Base-by-base conservation (phyloP, 2,329 filamentous ascomycete species). In the Zasmidium citrigriseum region DNA sequence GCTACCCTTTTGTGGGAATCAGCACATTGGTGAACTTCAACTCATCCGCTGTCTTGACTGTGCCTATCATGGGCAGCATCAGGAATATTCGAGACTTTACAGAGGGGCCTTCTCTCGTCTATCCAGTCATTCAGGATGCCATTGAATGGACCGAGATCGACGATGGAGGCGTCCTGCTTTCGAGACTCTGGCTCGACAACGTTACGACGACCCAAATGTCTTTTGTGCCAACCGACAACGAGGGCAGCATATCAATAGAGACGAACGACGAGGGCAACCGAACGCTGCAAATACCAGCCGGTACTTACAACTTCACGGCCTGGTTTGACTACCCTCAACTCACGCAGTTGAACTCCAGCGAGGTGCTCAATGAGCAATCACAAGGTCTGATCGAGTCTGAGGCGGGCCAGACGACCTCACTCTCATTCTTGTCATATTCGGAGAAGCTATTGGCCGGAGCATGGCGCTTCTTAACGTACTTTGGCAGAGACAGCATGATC, bases 391-490 rank as follows among this genome's bases (percentile, higher is more conserved):
- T 82, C 23, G 60, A 70, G 0, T 70, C 82, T 46, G 72, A 80
- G 25, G 71, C 77, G 0, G 78, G 77, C 41, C 77, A 83, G 54
- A 78, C 80, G 0, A 76, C 76, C 0, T 83, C 84, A 0, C 72
- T 88, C 0, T 83, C 84, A 0, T 88, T 89, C 70, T 73, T 89
- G 3, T 88, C 86, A 0, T 89, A 88, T 62, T 82, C 77, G 0
- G 76, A 84, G 27, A 89, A 88, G 63, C 75, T 89, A 0, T 75
- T 87, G 1, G 86, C 86, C 1, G 86, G 86, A 11, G 84, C 83
- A 3, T 89, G 85, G 86, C 75, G 85, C 1, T 89, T 88, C 64
- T 70, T 89, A 46, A 88, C 86, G 0, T 89, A 88, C 66, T 88
- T 89, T 71, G 86, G 85, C 0, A 80, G 86, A 11, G 86, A 89